Evolutionary conservation across 2,329 filamentous ascomycete genomes (phyloP).

Genomic region (Lecanicillium sp.): DNA sequence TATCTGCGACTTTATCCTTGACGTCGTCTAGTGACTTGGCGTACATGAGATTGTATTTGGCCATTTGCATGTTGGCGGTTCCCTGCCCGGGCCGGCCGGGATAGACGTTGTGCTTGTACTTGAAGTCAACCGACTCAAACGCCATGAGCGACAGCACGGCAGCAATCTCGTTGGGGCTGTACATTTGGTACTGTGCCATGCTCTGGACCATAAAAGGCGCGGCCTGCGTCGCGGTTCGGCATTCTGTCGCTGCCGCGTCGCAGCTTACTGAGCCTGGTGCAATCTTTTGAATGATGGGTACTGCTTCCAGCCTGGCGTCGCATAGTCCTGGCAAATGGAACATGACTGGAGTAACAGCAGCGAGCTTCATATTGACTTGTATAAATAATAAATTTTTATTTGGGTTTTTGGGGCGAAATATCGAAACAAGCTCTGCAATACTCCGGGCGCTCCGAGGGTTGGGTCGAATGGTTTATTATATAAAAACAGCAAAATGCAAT

Average conservation of each 20-base stretch:
- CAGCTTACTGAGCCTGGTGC: conserved; percentile 50
- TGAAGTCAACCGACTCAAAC: conserved; percentile 61
- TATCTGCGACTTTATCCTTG: conserved; percentile 21
- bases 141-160: conserved; percentile 63
- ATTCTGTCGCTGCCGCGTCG: conserved; percentile 44
- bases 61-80: conserved; percentile 50
- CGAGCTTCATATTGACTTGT: conserved; percentile 3
- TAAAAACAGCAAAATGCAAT: too few relatives aligned
- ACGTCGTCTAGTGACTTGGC: conserved; percentile 34
- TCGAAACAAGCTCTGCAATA: too few relatives aligned
- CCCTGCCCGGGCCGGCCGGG: conserved; percentile 59
- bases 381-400: too few relatives aligned
- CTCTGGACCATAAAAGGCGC: conserved; percentile 46
- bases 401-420: too few relatives aligned
- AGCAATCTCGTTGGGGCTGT: conserved; percentile 51
- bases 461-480: too few relatives aligned
- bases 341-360: background rate
- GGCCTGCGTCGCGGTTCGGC: conserved; percentile 55
- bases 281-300: conserved; percentile 40
- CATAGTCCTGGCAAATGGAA: background rate
- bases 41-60: conserved; percentile 36
- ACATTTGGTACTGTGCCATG: conserved; percentile 50
- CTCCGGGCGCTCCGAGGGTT: too few relatives aligned
- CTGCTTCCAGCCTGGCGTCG: conserved; percentile 14
- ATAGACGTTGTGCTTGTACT: conserved; percentile 59